A percentile compares a stretch with the other conserved stretches of the same genome.
Conservation (phyloP, 176 grass and related monocot genomes). For the Panicum miliaceum region DNA sequence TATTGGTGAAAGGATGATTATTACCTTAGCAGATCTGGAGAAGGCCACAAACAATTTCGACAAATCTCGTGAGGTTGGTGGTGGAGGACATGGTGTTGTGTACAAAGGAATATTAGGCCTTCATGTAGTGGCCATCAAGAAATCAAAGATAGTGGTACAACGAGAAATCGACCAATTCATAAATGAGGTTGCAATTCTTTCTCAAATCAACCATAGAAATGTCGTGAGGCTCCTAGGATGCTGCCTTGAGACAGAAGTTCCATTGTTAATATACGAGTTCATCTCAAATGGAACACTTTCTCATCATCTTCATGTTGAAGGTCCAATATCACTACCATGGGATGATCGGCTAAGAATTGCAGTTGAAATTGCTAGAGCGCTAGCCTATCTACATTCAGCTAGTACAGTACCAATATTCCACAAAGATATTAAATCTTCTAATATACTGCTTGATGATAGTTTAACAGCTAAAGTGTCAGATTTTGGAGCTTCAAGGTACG, state of each 20-base stretch:
- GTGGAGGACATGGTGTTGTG: constrained; percentile 40
- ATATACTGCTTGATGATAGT: constrained; percentile 56
- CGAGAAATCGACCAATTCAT: constrained; percentile 55
- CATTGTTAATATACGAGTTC: constrained; percentile 52
- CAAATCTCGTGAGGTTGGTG: constrained; percentile 14
- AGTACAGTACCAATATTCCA: constrained; percentile 48
- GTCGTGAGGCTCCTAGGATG: constrained; percentile 52
- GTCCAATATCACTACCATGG: constrained; percentile 26
- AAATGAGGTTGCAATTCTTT: constrained; percentile 49
- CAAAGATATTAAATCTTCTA: constrained; percentile 58
- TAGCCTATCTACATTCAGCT: constrained; percentile 50
- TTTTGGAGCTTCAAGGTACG: constrained; percentile 59
- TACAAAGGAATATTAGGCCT: constrained; percentile 34
- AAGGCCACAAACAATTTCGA: constrained; percentile 29
- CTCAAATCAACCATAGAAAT: constrained; percentile 49
- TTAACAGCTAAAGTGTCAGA: constrained; percentile 59
- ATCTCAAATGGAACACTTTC: constrained; percentile 55
- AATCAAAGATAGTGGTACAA: constrained; percentile 52
- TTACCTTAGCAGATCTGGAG: too few relatives aligned
- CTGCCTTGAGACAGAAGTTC: constrained; percentile 58
- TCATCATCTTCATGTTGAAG: constrained; percentile 36
- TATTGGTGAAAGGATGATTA: too few relatives aligned
- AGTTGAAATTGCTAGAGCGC: neutral
- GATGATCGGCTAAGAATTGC: constrained; percentile 44
- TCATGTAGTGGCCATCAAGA: constrained; percentile 52